A percentile compares a stretch with the other conserved stretches of the same genome.
phyloP scores from a whole-genome alignment of 176 grass and related monocot genomes.

The Carex myosuroides region DNA sequence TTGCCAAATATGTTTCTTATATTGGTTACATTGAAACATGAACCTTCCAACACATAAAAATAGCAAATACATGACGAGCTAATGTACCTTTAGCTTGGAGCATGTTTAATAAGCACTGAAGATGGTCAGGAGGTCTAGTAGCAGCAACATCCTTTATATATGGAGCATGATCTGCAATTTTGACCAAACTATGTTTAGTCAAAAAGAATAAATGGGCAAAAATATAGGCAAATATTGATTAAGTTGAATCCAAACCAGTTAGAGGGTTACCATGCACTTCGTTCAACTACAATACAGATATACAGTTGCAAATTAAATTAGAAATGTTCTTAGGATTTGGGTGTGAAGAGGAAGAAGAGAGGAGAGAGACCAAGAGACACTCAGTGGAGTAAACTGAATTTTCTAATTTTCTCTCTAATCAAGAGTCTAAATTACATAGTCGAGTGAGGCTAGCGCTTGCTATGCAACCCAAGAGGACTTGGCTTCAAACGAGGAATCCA shows the following conservation, averaged over 20 bases:
- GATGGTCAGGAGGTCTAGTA: conserved; percentile 63
- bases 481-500: too few relatives aligned
- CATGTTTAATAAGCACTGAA: conserved; percentile 61
- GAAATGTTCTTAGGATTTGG: neutral
- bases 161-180: conserved; percentile 51
- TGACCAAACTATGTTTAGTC: neutral
- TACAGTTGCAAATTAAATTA: neutral
- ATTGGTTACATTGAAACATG: neutral
- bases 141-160: conserved; percentile 74
- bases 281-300: neutral
- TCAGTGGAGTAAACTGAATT: too few relatives aligned
- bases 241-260: neutral
- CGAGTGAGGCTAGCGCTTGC: too few relatives aligned
- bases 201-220: neutral
- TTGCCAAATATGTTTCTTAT: neutral
- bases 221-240: neutral
- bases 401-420: too few relatives aligned
- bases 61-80: neutral
- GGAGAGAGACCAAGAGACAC: too few relatives aligned
- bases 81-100: conserved; percentile 67
- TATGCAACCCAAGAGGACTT: too few relatives aligned
- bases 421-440: too few relatives aligned
- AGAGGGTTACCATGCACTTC: neutral
- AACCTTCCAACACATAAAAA: neutral
- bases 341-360: too few relatives aligned